A percentile compares a stretch with the other conserved stretches of the same genome.
Evolutionary conservation across 768 basidiomycete species (phyloP).

Genomic region (Lactarius pseudohatsudake): DNA sequence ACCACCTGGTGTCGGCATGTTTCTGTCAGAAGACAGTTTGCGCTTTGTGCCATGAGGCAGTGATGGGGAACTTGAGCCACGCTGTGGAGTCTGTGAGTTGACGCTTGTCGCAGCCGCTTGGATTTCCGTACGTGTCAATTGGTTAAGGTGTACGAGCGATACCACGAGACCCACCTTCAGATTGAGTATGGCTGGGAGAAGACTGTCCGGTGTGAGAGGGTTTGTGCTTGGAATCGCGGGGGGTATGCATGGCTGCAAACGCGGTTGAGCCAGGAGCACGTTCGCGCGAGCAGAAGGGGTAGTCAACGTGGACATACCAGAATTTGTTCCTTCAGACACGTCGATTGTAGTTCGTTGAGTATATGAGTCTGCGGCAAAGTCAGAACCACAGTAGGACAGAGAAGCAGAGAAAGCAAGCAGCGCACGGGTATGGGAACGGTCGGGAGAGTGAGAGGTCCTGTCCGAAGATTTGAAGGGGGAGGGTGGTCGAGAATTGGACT

Average conservation of each 20-base stretch:
- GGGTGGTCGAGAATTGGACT: constrained; percentile 52
- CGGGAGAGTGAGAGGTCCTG: constrained; percentile 43
- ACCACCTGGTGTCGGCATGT: constrained; percentile 47
- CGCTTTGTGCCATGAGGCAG: constrained; percentile 68
- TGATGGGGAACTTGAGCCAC: constrained; percentile 29
- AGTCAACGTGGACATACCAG: constrained; percentile 12
- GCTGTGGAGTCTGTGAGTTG: constrained; percentile 29
- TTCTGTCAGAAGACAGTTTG: constrained; percentile 76
- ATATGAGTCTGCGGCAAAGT: constrained; percentile 22
- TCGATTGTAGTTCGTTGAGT: constrained; percentile 23
- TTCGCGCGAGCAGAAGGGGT: neutral
- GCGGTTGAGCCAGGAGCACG: constrained; percentile 9
- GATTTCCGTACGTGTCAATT: constrained; percentile 22
- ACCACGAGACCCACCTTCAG: constrained; percentile 28
- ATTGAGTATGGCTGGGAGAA: constrained; percentile 21
- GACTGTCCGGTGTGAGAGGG: constrained; percentile 22
- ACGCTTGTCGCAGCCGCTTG: constrained; percentile 44
- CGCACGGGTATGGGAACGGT: constrained; percentile 28
- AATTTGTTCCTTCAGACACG: constrained; percentile 23
- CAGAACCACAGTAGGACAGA: constrained; percentile 1
- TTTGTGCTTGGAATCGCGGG: constrained; percentile 27
- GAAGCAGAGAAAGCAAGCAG: neutral
- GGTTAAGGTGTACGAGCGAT: constrained; percentile 24
- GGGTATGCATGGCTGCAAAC: constrained; percentile 22
- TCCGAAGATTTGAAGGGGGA: constrained; percentile 75